Evolutionary conservation across 495 filamentous ascomycete species (phyloP).

Genomic region (Talaromyces adpressus): DNA sequence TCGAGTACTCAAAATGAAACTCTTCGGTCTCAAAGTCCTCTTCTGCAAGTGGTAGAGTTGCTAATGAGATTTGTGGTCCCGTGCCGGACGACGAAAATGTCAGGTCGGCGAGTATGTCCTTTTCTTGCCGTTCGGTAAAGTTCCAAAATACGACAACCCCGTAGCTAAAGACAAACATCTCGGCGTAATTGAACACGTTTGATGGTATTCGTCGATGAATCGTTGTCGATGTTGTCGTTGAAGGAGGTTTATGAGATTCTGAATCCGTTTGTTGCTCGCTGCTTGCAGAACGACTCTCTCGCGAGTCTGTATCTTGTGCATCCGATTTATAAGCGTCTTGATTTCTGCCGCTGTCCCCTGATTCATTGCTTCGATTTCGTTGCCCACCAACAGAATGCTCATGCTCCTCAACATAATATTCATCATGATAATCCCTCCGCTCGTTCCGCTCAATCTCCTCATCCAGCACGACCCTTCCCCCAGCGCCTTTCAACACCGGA

Average conservation of each 20-base stretch:
- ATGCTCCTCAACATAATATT: constrained; percentile 61
- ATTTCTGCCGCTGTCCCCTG: not conserved
- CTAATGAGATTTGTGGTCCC: constrained; percentile 49
- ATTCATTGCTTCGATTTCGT: not conserved
- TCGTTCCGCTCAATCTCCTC: constrained; percentile 97
- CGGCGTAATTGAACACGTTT: constrained; percentile 68
- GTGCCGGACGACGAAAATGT: constrained; percentile 70
- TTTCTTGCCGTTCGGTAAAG: constrained; percentile 90
- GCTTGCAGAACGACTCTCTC: constrained; percentile 9
- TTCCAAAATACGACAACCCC: constrained; percentile 99
- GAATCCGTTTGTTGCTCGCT: constrained; percentile 1
- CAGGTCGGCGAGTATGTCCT: constrained; percentile 90
- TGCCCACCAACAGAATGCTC: constrained; percentile 22
- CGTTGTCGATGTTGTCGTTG: constrained; percentile 22
- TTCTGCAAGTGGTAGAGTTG: constrained; percentile 65
- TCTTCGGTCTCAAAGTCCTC: constrained; percentile 96
- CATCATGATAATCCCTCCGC: constrained; percentile 79
- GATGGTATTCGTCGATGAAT: constrained; percentile 41
- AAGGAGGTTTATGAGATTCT: constrained; percentile 1
- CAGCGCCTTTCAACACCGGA: constrained; percentile 84
- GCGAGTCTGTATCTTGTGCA: not conserved
- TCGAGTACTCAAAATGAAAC: constrained; percentile 96
- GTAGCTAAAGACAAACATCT: constrained; percentile 98
- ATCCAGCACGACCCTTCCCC: constrained; percentile 86
- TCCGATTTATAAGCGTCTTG: not conserved